Percentiles rank a stretch among this genome's conserved stretches.
These are phyloP conservation scores for Parietaria judaica DNA, from an alignment of 306 rosid species.

Conservation along the genomic window DNA sequence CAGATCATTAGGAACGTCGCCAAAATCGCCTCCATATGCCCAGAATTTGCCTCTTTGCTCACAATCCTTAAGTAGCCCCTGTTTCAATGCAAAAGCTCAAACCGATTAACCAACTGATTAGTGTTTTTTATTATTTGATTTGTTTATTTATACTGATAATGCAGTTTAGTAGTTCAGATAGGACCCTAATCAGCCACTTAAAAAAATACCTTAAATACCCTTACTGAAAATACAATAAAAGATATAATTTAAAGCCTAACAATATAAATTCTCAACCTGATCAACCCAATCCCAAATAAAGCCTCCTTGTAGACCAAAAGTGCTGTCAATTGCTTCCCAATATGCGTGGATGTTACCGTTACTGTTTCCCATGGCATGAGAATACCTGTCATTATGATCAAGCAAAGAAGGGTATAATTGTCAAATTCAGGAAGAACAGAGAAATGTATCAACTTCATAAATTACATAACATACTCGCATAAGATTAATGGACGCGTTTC, in stretches of 20 bases:
- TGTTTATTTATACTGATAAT: conserved; percentile 3
- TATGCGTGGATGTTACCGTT: conserved; percentile 74
- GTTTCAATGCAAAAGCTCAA: conserved; percentile 13
- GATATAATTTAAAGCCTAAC: too few relatives aligned
- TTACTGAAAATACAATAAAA: too few relatives aligned
- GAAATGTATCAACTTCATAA: conserved; percentile 1
- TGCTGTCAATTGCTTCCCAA: conserved; percentile 93
- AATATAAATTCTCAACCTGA: conserved; percentile 40
- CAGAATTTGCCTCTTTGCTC: conserved; percentile 55
- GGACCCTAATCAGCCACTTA: too few relatives aligned
- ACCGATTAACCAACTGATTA: background rate
- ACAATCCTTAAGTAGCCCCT: conserved; percentile 60
- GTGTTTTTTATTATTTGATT: too few relatives aligned
- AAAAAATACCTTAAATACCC: too few relatives aligned
- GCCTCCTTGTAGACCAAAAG: conserved; percentile 98
- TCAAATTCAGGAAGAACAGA: background rate
- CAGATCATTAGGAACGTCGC: conserved; percentile 79
- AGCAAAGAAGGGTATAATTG: conserved; percentile 10
- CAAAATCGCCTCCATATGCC: conserved; percentile 99
- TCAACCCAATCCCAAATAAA: conserved; percentile 99
- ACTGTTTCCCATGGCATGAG: conserved; percentile 98
- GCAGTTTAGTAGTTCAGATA: too few relatives aligned
- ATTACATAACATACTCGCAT: conserved; percentile 65
- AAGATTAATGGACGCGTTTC: conserved; percentile 86
- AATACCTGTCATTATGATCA: conserved; percentile 45